Conservation (phyloP, 2,329 filamentous ascomycete species). For the Emmonsia crescens region DNA sequence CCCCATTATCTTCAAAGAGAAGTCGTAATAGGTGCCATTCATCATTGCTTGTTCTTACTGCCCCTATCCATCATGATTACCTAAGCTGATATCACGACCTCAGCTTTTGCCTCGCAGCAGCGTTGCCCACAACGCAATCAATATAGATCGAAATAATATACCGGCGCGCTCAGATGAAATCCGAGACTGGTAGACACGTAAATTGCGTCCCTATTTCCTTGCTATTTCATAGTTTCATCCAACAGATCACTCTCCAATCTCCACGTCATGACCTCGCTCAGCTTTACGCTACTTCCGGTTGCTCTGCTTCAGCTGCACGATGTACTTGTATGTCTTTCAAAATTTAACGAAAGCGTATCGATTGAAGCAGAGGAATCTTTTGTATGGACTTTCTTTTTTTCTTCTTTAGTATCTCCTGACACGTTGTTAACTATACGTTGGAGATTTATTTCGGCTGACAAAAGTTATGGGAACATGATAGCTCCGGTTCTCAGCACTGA, state of each 20-base stretch:
- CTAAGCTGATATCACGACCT: background rate
- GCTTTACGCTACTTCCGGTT: conserved; percentile 47
- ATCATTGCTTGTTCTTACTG: no score
- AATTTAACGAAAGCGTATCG: conserved; percentile 53
- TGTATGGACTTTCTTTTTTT: conserved; percentile 26
- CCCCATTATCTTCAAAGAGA: no score
- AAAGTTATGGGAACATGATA: conserved; percentile 16
- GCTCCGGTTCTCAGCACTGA: conserved; percentile 52
- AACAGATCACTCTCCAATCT: background rate
- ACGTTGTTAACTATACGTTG: background rate
- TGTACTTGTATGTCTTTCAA: conserved; percentile 48
- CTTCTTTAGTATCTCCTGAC: background rate
- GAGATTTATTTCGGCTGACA: conserved; percentile 8
- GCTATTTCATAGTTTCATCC: background rate
- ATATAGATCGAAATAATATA: background rate
- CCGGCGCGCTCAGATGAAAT: background rate
- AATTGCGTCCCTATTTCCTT: background rate
- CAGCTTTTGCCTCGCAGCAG: background rate
- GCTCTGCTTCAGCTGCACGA: conserved; percentile 49
- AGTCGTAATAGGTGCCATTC: no score
- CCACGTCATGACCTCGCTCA: conserved; percentile 19
- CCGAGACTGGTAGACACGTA: background rate
- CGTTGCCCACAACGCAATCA: background rate
- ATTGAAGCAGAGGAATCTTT: conserved; percentile 50
- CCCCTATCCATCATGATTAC: background rate